phyloP scores from a whole-genome alignment of 345 rosid genomes.

The Salix exigua region DNA sequence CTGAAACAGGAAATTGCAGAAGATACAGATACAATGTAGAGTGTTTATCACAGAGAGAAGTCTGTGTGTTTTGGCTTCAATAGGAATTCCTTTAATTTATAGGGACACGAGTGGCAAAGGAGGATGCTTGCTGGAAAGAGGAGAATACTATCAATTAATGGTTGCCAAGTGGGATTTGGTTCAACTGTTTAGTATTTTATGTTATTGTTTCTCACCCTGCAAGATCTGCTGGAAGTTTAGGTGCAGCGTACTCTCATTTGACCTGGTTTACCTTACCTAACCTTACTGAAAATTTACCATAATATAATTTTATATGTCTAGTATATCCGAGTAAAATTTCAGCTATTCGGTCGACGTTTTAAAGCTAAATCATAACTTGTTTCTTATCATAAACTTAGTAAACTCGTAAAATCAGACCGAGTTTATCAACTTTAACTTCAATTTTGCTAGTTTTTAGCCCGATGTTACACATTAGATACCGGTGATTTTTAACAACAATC shows the following conservation, averaged over 20 bases:
- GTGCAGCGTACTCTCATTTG: neutral
- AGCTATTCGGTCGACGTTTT: no score
- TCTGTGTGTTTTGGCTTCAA: neutral
- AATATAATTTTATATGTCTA: no score
- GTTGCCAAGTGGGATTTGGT: conserved; percentile 13
- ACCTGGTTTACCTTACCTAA: neutral
- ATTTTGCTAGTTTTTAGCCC: no score
- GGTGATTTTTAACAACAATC: no score
- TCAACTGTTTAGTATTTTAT: neutral
- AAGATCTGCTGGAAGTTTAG: neutral
- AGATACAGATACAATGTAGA: neutral
- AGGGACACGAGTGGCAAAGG: neutral
- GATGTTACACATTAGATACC: no score
- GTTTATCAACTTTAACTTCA: no score
- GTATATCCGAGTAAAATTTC: no score
- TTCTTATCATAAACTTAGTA: no score
- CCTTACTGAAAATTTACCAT: no score
- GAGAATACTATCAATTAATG: neutral
- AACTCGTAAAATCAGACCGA: no score
- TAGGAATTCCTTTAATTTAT: neutral
- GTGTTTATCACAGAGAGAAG: neutral
- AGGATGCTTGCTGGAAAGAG: neutral
- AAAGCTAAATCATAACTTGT: no score
- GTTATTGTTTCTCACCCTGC: neutral
- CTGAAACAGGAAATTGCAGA: neutral